phyloP scores from a whole-genome alignment of 148 eudicot species.

The Rhododendron ferrugineum region DNA sequence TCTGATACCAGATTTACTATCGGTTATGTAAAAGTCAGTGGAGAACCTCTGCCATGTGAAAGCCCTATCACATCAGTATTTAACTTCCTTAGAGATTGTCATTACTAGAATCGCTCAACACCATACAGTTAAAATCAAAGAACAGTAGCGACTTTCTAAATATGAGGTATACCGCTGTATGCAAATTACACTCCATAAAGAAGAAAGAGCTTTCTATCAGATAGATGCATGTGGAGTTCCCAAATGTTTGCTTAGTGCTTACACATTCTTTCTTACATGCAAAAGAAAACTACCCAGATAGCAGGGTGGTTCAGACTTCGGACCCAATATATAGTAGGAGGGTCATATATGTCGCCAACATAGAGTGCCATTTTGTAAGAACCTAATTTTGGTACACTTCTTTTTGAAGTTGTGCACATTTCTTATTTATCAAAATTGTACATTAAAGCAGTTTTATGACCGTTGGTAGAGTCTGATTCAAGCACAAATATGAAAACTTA shows the following conservation, averaged over 20 bases:
- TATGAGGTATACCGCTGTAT: neutral
- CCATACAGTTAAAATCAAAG: neutral
- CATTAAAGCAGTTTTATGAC: neutral
- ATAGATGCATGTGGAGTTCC: neutral
- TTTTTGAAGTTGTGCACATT: neutral
- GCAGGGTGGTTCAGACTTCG: neutral
- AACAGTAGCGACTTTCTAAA: neutral
- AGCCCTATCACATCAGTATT: slow-evolving; percentile 7
- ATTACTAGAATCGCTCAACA: neutral
- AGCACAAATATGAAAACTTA: neutral
- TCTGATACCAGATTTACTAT: slow-evolving; percentile 40
- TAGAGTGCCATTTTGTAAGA: neutral
- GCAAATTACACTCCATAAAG: neutral
- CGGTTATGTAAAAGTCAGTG: slow-evolving; percentile 49
- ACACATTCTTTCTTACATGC: neutral
- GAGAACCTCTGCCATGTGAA: slow-evolving; percentile 37
- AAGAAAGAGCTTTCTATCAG: neutral
- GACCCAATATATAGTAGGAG: neutral
- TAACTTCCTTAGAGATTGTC: neutral
- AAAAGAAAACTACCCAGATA: neutral
- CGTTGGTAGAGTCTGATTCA: neutral
- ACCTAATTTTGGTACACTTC: neutral
- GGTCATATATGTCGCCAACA: neutral
- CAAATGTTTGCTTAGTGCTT: neutral
- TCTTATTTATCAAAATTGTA: neutral